phyloP scores from a whole-genome alignment of 768 basidiomycete genomes.

The Mycena chlorophos region DNA sequence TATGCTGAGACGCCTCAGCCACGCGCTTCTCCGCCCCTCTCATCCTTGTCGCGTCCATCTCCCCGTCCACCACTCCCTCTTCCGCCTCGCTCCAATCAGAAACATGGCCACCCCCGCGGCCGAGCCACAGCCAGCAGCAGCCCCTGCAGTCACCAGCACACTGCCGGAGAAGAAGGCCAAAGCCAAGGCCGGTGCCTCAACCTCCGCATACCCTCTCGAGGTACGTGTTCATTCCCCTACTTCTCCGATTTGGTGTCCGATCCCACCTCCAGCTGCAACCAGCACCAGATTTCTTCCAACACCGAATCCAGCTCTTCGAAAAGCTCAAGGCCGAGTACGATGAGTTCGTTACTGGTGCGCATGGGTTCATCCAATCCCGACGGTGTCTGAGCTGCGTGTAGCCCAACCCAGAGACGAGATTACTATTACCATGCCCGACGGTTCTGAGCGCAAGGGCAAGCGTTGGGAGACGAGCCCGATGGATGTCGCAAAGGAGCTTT shows the following conservation, averaged over 20 bases:
- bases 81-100: constrained; percentile 26
- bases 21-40: constrained; percentile 31
- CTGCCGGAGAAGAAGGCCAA: constrained; percentile 52
- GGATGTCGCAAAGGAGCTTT: constrained; percentile 85
- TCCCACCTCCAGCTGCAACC: constrained; percentile 64
- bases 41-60: constrained; percentile 32
- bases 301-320: constrained; percentile 88
- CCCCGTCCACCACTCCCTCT: constrained; percentile 21
- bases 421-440: constrained; percentile 81
- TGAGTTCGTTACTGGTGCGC: constrained; percentile 70
- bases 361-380: background rate
- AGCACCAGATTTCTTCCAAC: constrained; percentile 82
- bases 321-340: constrained; percentile 83
- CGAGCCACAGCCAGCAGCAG: constrained; percentile 48
- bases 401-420: constrained; percentile 85
- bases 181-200: constrained; percentile 33
- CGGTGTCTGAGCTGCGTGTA: constrained; percentile 26
- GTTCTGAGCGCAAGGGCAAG: constrained; percentile 76
- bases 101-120: constrained; percentile 61
- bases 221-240: constrained; percentile 35
- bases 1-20: constrained; percentile 22
- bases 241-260: constrained; percentile 13
- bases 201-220: constrained; percentile 61
- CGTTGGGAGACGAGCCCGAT: constrained; percentile 96
- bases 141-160: constrained; percentile 28